A percentile compares a stretch with the other conserved stretches of the same genome.
phyloP scores from a whole-genome alignment of 208 protist species.

The Acanthamoeba castellanii region DNA sequence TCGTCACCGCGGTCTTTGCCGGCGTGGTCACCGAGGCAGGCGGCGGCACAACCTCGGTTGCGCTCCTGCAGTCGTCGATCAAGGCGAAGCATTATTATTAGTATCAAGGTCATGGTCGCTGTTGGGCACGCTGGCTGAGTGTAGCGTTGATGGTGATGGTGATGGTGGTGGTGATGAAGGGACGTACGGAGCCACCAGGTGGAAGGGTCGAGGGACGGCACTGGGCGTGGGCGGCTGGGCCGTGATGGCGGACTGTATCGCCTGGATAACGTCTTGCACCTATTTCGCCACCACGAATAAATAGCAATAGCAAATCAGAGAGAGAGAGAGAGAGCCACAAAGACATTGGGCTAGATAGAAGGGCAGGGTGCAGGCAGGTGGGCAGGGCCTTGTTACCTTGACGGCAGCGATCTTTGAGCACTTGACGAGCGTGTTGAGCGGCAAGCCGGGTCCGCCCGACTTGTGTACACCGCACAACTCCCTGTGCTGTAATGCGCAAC shows the following conservation, averaged over 20 bases:
- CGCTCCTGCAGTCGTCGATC: neutral
- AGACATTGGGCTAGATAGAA: neutral
- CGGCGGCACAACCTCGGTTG: neutral
- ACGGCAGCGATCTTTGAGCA: slow-evolving; percentile 84
- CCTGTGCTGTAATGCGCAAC: slow-evolving; percentile 58
- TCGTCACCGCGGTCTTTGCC: too few relatives aligned
- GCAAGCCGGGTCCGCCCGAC: slow-evolving; percentile 79
- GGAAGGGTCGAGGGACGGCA: neutral
- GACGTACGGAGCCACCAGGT: neutral
- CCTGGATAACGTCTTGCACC: neutral
- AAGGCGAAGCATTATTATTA: too few relatives aligned
- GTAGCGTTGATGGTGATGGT: too few relatives aligned
- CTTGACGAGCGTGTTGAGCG: slow-evolving; percentile 78
- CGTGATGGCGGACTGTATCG: neutral
- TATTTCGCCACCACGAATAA: neutral
- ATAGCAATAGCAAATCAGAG: neutral
- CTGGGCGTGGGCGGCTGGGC: slow-evolving; percentile 6
- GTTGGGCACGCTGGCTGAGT: too few relatives aligned
- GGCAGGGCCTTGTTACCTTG: slow-evolving; percentile 80
- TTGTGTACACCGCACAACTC: slow-evolving; percentile 89
- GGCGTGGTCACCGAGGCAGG: neutral
- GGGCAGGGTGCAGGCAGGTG: too few relatives aligned
- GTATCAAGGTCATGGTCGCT: too few relatives aligned
- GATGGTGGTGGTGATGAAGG: too few relatives aligned
- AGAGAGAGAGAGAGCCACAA: slow-evolving; percentile 50